Base-by-base conservation (phyloP, 2,329 filamentous ascomycete genomes). In the Monosporascus sp. region DNA sequence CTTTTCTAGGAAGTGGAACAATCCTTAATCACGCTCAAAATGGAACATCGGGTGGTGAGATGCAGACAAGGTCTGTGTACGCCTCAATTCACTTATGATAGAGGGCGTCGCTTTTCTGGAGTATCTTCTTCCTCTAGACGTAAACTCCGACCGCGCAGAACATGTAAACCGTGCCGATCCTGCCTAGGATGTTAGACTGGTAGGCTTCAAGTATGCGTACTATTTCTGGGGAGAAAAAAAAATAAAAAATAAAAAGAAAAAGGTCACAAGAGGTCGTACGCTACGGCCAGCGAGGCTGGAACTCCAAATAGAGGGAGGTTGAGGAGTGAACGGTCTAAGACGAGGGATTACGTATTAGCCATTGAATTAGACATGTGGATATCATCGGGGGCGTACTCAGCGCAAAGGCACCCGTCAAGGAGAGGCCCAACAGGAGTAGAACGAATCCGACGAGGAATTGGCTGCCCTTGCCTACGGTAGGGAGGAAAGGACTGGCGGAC, bases 91-190 rank as follows among this genome's bases (percentile, higher is more conserved):
- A 71, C 65, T 67, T 75, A 75, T 69, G 63, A 61, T 74, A 75
- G 69, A 74, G 65, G 60, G 64, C 61, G 60, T 62, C 51, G 56
- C 52, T 59, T 55, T 60, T 56, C 59, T 55, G 65, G 71, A 75
- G 74, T 77, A 75, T 83, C 71, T 78, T 63, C 45, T 55, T 55
- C 52, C 43, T 58, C 74, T 84, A 99, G 72, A 99, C 91, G 85
- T 99, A 97, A 69, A 99, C 94, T 71, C 94, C 94, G 70, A 94
- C 94, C 56, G 92, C 94, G 75, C 94, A 99, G 75, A 99, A 97
- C 88, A 97, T 96, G 76, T 94, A 97, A 46, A 99, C 91, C 49
- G 93, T 87, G 64, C 94, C 94, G 72, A 96, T 89, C 49, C 93
- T 97, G 67, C 14, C 14, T 26, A n/a, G 28, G 11, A 24, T 5